These are phyloP conservation scores for Beauveria bassiana DNA, from an alignment of 2,329 filamentous ascomycete genomes.

Conservation along the genomic window DNA sequence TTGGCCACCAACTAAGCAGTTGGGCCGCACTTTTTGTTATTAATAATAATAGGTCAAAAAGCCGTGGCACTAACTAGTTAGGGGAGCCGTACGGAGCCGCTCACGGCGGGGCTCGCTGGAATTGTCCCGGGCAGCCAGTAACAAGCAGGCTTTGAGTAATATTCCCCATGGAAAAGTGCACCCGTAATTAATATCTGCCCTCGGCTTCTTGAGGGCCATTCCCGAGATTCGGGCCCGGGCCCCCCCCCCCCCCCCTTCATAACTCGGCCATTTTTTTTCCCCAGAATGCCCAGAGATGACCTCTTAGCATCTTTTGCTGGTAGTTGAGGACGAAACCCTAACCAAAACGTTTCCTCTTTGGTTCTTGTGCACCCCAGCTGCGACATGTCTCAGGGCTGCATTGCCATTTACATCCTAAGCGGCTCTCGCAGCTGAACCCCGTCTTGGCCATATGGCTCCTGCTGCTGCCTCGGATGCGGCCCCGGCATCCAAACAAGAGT, in stretches of 20 bases:
- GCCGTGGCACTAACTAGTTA: too few relatives aligned
- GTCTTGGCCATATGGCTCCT: not conserved
- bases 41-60: too few relatives aligned
- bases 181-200: not conserved
- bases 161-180: not conserved
- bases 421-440: not conserved
- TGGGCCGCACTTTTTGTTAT: too few relatives aligned
- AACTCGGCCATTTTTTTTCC: not conserved
- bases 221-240: not conserved
- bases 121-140: not conserved
- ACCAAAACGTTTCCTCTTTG: too few relatives aligned
- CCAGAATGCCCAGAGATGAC: not conserved
- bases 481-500: too few relatives aligned
- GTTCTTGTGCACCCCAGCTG: not conserved
- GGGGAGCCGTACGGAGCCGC: not conserved
- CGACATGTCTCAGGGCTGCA: not conserved
- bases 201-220: not conserved
- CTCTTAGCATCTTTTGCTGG: not conserved
- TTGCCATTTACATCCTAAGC: not conserved
- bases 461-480: not conserved
- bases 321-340: too few relatives aligned
- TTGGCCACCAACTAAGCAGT: too few relatives aligned
- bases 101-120: not conserved
- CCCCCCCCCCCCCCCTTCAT: not conserved
- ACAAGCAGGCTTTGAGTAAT: not conserved